Base-by-base conservation (phyloP, 108 stramenopile species). In the Pseudonitzschia delicatissima region DNA sequence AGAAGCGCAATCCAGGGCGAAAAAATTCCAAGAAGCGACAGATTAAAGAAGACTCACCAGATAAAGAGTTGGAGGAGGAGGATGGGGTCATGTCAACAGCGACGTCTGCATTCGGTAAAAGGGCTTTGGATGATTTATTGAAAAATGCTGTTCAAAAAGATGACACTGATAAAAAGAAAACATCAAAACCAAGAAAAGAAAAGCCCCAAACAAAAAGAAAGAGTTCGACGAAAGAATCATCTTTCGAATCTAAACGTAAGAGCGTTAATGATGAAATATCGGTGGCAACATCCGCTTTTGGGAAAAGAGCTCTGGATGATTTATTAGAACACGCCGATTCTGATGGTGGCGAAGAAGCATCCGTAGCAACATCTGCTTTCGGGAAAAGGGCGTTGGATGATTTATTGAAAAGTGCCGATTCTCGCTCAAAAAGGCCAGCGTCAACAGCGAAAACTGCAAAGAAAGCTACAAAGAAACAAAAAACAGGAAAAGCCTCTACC, bases 221-320 rank as follows among this genome's bases (percentile, higher is more conserved):
- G 12, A 15, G 4, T 33, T 12, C 23, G 15, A 55, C 18, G 32
- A 55, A 51, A 15, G 20, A 11, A 11, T 4, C n/a, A n/a, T n/a
- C n/a, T n/a, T n/a, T n/a, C n/a, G n/a, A n/a, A n/a, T n/a, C n/a
- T n/a, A n/a, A n/a, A n/a, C n/a, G n/a, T n/a, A n/a, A n/a, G n/a
- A n/a, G n/a, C n/a, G n/a, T n/a, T 17, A 51, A 45, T 2, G 71
- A 72, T 12, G 71, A 64, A 49, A 39, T 27, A 11, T 66, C 72
- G 6, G 64, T 60, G 23, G 72, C 72, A 2, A 73, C 64, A 35
- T 66, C 64, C 8, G 72, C 72, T 5, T 57, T 53, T 11, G 72
- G 72, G 23, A 73, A 49, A 57, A 64, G 35, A 37, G 72, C 72
- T 27, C 37, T 73, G 12, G 45, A 63, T 9, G 15, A 15, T 3